Base-by-base conservation (phyloP, 2,329 filamentous ascomycete genomes). In the Cyclaneusma minus region DNA sequence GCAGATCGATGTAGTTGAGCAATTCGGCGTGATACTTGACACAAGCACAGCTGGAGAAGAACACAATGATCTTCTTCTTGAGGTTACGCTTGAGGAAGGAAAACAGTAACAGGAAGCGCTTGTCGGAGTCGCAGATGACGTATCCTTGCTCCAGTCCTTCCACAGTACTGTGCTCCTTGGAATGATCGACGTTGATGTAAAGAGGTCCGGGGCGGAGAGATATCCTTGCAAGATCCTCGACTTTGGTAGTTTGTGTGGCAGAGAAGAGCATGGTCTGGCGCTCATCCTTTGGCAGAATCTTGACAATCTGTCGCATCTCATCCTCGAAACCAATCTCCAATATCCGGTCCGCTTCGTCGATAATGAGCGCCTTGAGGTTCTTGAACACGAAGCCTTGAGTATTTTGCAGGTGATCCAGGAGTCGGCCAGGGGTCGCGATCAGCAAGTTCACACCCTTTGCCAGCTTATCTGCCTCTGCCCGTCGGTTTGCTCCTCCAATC, bases 191-290 rank as follows among this genome's bases (percentile, higher is more conserved):
- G 47, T 95, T 94, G 63, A 98, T 89, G 55, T 94, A 95, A 8
- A 98, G 60, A 2, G 89, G 89, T 3, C 87, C 85, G 1, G 83
- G 77, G 18, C 84, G 72, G 24, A 98, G 64, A 4, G 89, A 98
- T 47, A 98, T 92, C 36, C 89, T 68, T 1, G 89, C 89, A 29
- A 98, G 64, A 52, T 98, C 89, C 55, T 95, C 87, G 39, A 98
- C 89, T 57, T 98, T 95, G 29, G 87, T 95, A 3, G 89, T 98
- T 54, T 95, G 89, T 4, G 89, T 98, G 9, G 89, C 89, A 9
- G 84, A 94, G 63, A 98, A 98, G n/a, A 98, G 68, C 76, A 92
- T 89, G 0, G 85, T 94, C 54, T 95, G 87, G 33, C 89, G 64
- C 38, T 85, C 72, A 31, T 91, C 75, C 39, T 77, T 78, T 24